These are phyloP conservation scores for Calonectria crousiana DNA, from an alignment of 2,329 filamentous ascomycete genomes.

Conservation along the genomic window DNA sequence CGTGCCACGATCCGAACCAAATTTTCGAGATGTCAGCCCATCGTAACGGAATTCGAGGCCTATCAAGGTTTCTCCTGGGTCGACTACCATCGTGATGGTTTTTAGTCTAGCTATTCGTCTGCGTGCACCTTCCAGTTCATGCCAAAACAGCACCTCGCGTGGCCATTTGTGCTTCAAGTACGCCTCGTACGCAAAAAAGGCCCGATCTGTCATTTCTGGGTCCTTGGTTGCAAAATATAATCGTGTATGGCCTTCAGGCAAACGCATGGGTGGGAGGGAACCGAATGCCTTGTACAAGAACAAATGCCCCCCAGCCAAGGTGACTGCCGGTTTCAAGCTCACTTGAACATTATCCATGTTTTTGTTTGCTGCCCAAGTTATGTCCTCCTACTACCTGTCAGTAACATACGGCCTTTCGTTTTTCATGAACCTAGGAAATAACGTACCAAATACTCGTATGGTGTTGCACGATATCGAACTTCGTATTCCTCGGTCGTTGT, in stretches of 20 bases:
- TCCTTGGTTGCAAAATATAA: too few species aligned
- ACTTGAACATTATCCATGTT: not conserved
- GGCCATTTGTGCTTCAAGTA: too few species aligned
- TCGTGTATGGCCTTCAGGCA: not conserved
- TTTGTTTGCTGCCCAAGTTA: not conserved
- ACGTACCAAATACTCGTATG: too few species aligned
- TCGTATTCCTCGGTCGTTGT: too few species aligned
- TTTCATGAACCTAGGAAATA: too few species aligned
- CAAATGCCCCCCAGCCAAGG: not conserved
- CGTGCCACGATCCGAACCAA: not conserved
- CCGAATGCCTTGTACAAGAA: not conserved
- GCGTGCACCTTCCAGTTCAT: not conserved
- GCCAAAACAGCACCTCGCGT: not conserved
- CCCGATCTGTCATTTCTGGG: too few species aligned
- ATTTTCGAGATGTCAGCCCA: not conserved
- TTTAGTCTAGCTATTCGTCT: not conserved
- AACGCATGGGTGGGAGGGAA: too few species aligned
- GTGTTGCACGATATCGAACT: too few species aligned
- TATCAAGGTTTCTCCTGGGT: not conserved
- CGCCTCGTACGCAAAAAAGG: too few species aligned
- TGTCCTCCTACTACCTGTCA: not conserved
- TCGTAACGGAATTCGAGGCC: not conserved
- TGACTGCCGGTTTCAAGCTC: not conserved
- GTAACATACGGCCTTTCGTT: too few species aligned
- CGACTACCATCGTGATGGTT: not conserved